Evolutionary conservation across 202 grass and related monocot genomes (phyloP), one percentile per base, ranked within the genome.

Genomic region (Thinopyrum obtusiflorum): DNA sequence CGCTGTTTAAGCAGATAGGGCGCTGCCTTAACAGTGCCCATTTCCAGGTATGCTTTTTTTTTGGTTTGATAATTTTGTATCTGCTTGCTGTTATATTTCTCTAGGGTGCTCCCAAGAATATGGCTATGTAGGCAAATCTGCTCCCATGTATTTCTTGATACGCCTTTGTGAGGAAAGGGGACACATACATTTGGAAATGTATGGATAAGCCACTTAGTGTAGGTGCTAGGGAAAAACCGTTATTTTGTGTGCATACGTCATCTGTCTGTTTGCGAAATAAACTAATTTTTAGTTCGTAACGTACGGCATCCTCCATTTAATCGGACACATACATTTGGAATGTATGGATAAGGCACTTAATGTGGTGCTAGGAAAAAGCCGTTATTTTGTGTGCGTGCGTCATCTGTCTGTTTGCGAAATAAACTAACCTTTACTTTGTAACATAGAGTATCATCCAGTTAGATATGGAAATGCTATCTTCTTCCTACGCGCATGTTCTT

Each of bases 11-110:
- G 78, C 94, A 97, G 68, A 97, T 97, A 57, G 91, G 89, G 6
- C 89, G 89, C 57, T 97, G 94, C 77, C 92, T 97, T 89, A 97
- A 97, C 57, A 94, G 92, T 81, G 90, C 73, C 11, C 94, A 97
- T 80, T 97, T 97, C 81, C 94, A 97, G 94, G 94, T 97, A 83
- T 39, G 18, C 17, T 55, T 69, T 70, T 59, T 82, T 9, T 42
- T 42, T 0, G 68, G 11, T 67, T 86, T 67, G 1, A 21, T 76
- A 15, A 17, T 29, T 81, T 79, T 25, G 32, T 31, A 33, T 81
- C 65, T 82, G 61, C 37, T 80, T 47, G 24, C 60, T 51, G 14
- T 68, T 68, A 10, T 66, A 53, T 53, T 53, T 75, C 26, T 53
- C 20, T 7, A 49, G 40, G 14, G 74, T 61, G 82, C 36, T 61